Base-by-base conservation (phyloP, 768 basidiomycete genomes). In the Hypholoma sublateritium region DNA sequence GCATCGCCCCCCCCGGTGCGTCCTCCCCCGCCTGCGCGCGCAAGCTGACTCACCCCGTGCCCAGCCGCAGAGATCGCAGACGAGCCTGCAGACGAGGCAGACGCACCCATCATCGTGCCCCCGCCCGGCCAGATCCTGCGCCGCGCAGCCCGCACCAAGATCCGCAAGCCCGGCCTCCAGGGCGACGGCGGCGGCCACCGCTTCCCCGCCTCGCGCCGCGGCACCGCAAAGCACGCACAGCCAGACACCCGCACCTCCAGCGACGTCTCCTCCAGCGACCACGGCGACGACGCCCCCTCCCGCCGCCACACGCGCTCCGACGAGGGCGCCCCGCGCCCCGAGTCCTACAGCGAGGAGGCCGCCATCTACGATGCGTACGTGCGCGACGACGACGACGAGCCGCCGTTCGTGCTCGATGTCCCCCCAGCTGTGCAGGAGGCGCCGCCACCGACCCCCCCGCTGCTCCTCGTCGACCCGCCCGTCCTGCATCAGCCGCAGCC, bases 101-200 rank as follows among this genome's bases (percentile, higher is more conserved):
- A 97, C 70, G 82, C 83, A n/a, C 95, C 95, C 21, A 91, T 97
- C 65, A 91, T 97, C 59, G 84, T 91, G 17, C 90, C 93, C 44
- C 89, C 87, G 22, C 93, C 93, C 1, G 91, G 91, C 6, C 90
- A 87, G 70, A 93, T 95, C 63, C 80, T 99, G 12, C 89, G 94
- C 19, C 89, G 97, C 36, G 85, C 94, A 9, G 94, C 94, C 4
- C 86, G 96, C 13, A 99, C 97, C 1, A 95, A 94, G 77, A 97
- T 98, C 63, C 88, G 96, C 35, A 99, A 98, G 74, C 78, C 87
- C 13, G 82, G 84, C 5, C 70, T 88, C 5, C 79, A 83, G 13
- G 90, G 86, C 21, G 92, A 91, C 70, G 90, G 89, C 11, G 86
- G 83, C 34, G 91, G 91, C 1, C 92, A 92, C 78, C 87, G 93